These are phyloP conservation scores for Thelephora ganbajun DNA, from an alignment of 768 basidiomycete species.

Conservation along the genomic window DNA sequence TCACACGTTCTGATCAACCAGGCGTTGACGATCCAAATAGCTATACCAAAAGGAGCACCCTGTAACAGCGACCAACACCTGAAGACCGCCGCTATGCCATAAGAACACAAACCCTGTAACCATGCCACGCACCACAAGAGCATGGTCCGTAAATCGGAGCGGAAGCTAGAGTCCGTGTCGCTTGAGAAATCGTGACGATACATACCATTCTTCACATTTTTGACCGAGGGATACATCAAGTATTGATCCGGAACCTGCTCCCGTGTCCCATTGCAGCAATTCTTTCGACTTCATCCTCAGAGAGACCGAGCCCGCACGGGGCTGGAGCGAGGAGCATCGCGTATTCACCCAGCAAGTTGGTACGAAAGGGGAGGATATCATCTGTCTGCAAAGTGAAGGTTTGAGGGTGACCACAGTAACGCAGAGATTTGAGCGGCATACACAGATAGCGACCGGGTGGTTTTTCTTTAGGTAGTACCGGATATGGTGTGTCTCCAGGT, in stretches of 20 bases:
- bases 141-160: no score
- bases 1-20: no score
- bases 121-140: no score
- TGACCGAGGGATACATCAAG: not conserved
- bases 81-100: no score
- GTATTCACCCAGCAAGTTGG: constrained; percentile 63
- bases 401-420: constrained; percentile 1
- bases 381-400: constrained; percentile 44
- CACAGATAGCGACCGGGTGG: constrained; percentile 69
- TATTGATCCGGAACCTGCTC: constrained; percentile 15
- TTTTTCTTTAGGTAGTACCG: constrained; percentile 42
- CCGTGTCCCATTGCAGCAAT: constrained; percentile 53
- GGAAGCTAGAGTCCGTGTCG: no score
- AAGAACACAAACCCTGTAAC: no score
- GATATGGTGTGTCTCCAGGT: constrained; percentile 62
- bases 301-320: constrained; percentile 62
- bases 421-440: constrained; percentile 21
- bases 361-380: constrained; percentile 68
- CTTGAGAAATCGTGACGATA: no score
- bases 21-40: no score
- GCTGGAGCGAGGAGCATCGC: constrained; percentile 59
- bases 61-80: no score
- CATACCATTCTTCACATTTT: no score
- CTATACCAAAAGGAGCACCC: no score
- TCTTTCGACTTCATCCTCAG: constrained; percentile 35